These are phyloP conservation scores for Omphalea diandra DNA, from an alignment of 441 rosid species.

Conservation along the genomic window DNA sequence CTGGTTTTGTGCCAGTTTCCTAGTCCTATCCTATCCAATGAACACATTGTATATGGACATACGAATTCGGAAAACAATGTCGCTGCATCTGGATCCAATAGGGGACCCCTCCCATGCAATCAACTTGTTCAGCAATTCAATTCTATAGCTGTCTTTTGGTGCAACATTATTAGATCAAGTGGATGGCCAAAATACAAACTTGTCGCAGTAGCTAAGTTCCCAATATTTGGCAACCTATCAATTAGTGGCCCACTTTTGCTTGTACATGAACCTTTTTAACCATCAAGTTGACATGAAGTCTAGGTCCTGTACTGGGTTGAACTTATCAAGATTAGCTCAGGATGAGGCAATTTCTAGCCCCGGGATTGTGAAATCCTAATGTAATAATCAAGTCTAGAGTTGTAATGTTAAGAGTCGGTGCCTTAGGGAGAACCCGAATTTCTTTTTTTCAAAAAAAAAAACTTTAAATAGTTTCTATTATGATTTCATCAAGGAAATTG, in stretches of 20 bases:
- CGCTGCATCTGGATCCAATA: background rate
- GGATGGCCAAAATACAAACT: background rate
- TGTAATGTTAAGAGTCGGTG: no score
- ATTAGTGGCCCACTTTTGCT: background rate
- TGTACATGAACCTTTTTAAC: background rate
- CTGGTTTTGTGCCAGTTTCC: no score
- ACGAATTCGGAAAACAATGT: background rate
- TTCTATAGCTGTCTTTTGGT: background rate
- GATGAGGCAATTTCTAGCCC: background rate
- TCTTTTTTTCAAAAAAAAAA: no score
- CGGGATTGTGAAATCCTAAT: no score
- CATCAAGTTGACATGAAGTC: background rate
- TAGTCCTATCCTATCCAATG: background rate
- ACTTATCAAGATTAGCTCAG: background rate
- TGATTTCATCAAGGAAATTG: no score
- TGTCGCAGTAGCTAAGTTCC: background rate
- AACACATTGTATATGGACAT: conserved; percentile 10
- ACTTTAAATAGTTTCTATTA: no score
- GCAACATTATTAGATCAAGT: background rate
- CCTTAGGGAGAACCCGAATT: no score
- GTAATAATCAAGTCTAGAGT: no score
- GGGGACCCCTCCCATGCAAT: background rate
- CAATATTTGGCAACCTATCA: conserved; percentile 4
- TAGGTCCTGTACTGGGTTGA: background rate
- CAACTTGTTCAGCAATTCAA: conserved; percentile 16